Percentiles rank a stretch among this genome's conserved stretches.
phyloP scores from a whole-genome alignment of 352 stramenopile species.

The Phytophthora meadii region DNA sequence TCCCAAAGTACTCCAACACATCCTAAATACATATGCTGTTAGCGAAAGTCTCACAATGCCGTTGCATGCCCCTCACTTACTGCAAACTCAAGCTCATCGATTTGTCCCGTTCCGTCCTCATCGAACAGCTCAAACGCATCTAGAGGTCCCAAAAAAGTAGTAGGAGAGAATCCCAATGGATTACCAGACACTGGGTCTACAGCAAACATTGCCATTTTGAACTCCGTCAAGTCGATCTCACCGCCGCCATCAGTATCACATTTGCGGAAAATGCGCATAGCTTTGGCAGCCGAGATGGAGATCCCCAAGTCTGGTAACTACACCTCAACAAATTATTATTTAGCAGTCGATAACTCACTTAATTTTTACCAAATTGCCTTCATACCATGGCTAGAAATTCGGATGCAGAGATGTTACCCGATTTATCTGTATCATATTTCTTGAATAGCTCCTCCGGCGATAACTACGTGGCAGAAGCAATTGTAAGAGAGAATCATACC shows the following conservation, averaged over 20 bases:
- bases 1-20: conserved; percentile 94
- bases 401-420: conserved; percentile 88
- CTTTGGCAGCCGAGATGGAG: conserved; percentile 89
- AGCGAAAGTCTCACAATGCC: background rate
- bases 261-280: conserved; percentile 90
- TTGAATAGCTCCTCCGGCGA: conserved; percentile 91
- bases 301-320: conserved; percentile 91
- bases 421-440: conserved; percentile 92
- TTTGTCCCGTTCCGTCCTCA: conserved; percentile 85
- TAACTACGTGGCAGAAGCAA: conserved; percentile 37
- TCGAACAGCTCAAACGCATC: conserved; percentile 95
- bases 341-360: background rate
- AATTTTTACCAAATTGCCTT: conserved; percentile 4
- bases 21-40: conserved; percentile 41
- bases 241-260: conserved; percentile 91
- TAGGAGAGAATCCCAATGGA: conserved; percentile 84
- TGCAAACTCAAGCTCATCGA: conserved; percentile 95
- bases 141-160: conserved; percentile 77
- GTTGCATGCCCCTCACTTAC: conserved; percentile 32
- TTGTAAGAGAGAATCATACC: background rate
- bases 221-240: conserved; percentile 94
- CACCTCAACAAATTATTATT: conserved; percentile 5
- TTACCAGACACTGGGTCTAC: conserved; percentile 89
- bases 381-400: conserved; percentile 91
- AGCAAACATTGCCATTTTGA: conserved; percentile 93